Percentiles rank a stretch among this genome's conserved stretches.
phyloP scores from a whole-genome alignment of 768 basidiomycete genomes.

The Suillus fuscotomentosus region DNA sequence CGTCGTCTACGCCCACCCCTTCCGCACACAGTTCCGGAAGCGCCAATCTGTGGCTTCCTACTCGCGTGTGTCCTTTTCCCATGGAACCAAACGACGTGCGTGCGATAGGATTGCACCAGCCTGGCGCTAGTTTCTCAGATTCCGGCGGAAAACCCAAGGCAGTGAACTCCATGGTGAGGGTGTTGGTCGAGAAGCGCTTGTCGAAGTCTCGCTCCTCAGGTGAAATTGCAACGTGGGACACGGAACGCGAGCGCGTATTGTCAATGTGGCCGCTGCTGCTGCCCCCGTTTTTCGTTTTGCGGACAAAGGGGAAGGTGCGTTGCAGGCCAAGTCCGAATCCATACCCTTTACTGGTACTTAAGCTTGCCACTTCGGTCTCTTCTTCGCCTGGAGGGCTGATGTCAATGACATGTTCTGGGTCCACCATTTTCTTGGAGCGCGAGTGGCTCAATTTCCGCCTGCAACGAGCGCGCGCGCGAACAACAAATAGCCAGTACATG shows the following conservation, averaged over 20 bases:
- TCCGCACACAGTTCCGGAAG: slow-evolving; percentile 22
- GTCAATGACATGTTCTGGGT: slow-evolving; percentile 13
- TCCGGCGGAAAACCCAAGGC: slow-evolving; percentile 20
- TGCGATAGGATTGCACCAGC: slow-evolving; percentile 27
- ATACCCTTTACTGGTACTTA: slow-evolving; percentile 32
- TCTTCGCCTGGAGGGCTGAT: slow-evolving; percentile 20
- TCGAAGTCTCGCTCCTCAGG: slow-evolving; percentile 27
- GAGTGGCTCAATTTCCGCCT: slow-evolving; percentile 12
- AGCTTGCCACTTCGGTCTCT: slow-evolving; percentile 21
- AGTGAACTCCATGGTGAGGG: slow-evolving; percentile 19
- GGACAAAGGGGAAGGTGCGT: slow-evolving; percentile 24
- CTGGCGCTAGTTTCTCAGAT: slow-evolving; percentile 33
- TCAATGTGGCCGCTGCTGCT: slow-evolving; percentile 14
- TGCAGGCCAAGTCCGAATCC: slow-evolving; percentile 33
- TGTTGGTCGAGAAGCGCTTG: slow-evolving; percentile 25
- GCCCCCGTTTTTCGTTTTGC: slow-evolving; percentile 22
- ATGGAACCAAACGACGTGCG: slow-evolving; percentile 16
- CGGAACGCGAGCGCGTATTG: slow-evolving; percentile 12
- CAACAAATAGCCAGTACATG: slow-evolving; percentile 44
- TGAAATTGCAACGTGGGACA: slow-evolving; percentile 22
- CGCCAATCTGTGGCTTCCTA: slow-evolving; percentile 13
- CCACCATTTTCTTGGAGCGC: background rate
- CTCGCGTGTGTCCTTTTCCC: slow-evolving; percentile 4
- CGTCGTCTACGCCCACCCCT: slow-evolving; percentile 15
- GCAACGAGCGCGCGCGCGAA: slow-evolving; percentile 45